Base-by-base conservation (phyloP, 768 basidiomycete genomes). In the Russula brevipes region DNA sequence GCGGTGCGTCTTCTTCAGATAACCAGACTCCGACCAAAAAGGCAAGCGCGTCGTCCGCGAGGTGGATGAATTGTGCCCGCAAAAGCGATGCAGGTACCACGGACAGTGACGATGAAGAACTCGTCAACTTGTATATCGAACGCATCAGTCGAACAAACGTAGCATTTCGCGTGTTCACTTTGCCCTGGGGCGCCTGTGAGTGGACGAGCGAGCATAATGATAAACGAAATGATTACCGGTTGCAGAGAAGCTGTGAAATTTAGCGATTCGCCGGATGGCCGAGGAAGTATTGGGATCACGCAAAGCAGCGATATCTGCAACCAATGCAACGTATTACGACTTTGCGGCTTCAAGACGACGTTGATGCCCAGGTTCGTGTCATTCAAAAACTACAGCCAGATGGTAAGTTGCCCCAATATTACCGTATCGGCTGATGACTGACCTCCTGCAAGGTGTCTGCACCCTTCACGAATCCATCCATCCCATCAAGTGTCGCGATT, bases 1-100 rank as follows among this genome's bases (percentile, higher is more conserved):
- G 79, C 53, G 74, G 67, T 19, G 72, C 67, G 3, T 74, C 59
- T 54, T 19, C 58, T 12, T 70, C 54, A 16, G 64, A 55, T 31
- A 73, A 77, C 81, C 89, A 91, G 31, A 89, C 70, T 0, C 89
- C 87, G 0, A 88, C 83, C 11, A 99, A 82, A 78, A 99, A 96
- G 0, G 85, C 79, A 12, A 98, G 76, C 0, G 88, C 79, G 58
- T 87, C 87, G 36, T 87, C 83, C 56, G 81, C 83, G 12, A 96
- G 76, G 60, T 79, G 83, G 38, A 80, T 74, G 70, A 98, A 92
- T 3, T 95, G 74, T 0, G 78, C 71, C 60, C 80, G 82, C 30
- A 94, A 79, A 53, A 94, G 73, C 16, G 76, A 75, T 1, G 80
- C 77, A 0, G 88, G 80, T 8, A 92, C 73, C 4, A 79, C 72